Percentiles rank a stretch among this genome's conserved stretches.
phyloP scores from a whole-genome alignment of 2,329 filamentous ascomycete genomes.

The Triangularia verruculosa region DNA sequence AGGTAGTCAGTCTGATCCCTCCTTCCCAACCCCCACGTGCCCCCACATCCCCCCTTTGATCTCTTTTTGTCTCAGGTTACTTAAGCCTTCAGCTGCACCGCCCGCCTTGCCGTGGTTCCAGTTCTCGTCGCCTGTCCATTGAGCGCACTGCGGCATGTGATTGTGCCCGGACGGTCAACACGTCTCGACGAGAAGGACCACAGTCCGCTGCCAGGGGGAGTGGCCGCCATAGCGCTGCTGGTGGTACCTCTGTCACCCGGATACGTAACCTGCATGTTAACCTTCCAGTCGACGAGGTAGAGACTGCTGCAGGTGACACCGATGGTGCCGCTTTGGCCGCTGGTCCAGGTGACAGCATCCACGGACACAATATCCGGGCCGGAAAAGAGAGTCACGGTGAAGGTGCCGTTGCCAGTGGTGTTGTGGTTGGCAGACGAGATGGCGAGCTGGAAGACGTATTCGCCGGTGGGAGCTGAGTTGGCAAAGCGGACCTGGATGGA shows the following conservation, averaged over 20 bases:
- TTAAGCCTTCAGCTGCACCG: conserved; percentile 4
- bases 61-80: too few species aligned
- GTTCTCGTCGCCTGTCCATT: conserved; percentile 9
- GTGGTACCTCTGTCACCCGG: conserved; percentile 14
- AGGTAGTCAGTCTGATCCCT: too few species aligned
- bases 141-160: conserved; percentile 13
- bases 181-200: conserved; percentile 17
- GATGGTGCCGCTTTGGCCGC: conserved; percentile 17
- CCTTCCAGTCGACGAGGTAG: conserved; percentile 14
- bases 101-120: conserved; percentile 16
- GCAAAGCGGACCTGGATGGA: conserved; percentile 11
- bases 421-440: conserved; percentile 14
- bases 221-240: conserved; percentile 16
- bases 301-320: conserved; percentile 14
- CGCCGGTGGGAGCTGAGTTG: conserved; percentile 8
- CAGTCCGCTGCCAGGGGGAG: conserved; percentile 14
- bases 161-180: conserved; percentile 13
- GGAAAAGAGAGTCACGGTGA: conserved; percentile 15
- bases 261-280: conserved; percentile 21
- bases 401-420: conserved; percentile 11
- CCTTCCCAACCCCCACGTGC: too few species aligned
- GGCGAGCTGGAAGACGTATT: conserved; percentile 17
- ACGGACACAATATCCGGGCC: conserved; percentile 14
- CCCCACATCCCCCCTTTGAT: too few species aligned
- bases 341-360: conserved; percentile 15